Conservation (phyloP, 2,329 filamentous ascomycete genomes). For the Aspergillus sergii region DNA sequence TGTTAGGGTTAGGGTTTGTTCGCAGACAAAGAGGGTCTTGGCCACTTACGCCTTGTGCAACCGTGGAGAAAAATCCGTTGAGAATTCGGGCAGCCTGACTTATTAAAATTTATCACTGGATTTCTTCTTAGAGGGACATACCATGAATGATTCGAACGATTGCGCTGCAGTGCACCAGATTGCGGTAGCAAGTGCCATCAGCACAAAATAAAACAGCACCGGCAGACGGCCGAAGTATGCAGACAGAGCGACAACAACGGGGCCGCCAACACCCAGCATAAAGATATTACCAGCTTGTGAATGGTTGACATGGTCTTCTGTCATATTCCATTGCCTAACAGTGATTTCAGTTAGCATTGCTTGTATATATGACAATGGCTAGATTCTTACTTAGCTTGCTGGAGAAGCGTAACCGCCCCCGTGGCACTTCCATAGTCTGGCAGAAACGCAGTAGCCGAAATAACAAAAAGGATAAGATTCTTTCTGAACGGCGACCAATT, state of each 20-base stretch:
- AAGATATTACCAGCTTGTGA: constrained; percentile 47
- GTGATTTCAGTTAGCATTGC: not conserved
- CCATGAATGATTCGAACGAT: constrained; percentile 42
- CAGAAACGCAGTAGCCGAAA: constrained; percentile 42
- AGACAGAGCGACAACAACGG: constrained; percentile 44
- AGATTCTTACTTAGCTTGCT: constrained; percentile 35
- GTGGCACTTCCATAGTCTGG: constrained; percentile 48
- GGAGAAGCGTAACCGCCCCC: constrained; percentile 43
- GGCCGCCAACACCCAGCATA: constrained; percentile 47
- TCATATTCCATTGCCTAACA: constrained; percentile 38
- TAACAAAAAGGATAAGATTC: constrained; percentile 40
- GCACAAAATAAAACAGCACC: constrained; percentile 45
- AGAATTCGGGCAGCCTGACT: constrained; percentile 43
- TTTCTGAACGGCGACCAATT: constrained; percentile 41
- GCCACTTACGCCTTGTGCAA: constrained; percentile 40
- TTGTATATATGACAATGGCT: not conserved
- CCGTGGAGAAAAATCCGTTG: constrained; percentile 49
- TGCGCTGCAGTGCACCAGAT: constrained; percentile 43
- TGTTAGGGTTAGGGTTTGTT: constrained; percentile 10
- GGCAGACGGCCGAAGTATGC: constrained; percentile 50
- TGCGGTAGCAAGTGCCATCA: constrained; percentile 40
- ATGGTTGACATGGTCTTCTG: constrained; percentile 42
- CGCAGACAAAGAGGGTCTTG: not conserved
- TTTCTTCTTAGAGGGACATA: not conserved
- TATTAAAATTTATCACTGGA: not conserved